A percentile compares a stretch with the other conserved stretches of the same genome.
These are phyloP conservation scores for Penicillium antarcticum DNA, from an alignment of 495 filamentous ascomycete genomes.

Conservation along the genomic window DNA sequence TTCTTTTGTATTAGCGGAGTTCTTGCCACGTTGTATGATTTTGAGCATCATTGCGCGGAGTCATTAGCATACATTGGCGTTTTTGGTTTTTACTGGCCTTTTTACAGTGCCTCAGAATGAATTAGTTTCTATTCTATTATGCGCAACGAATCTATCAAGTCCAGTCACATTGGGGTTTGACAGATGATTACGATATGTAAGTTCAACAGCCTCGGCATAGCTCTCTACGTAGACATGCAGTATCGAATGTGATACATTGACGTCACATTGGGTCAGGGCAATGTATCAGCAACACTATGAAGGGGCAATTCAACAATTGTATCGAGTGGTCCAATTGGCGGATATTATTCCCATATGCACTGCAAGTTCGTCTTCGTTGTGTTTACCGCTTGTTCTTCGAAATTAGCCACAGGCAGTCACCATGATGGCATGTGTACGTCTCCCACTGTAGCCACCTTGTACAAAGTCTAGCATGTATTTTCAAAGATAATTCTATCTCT, in stretches of 20 bases:
- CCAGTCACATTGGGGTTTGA: too few species aligned
- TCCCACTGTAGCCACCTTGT: not conserved
- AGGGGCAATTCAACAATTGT: too few species aligned
- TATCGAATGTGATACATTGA: not conserved
- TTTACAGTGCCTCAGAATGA: conserved; percentile 3
- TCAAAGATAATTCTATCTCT: too few species aligned
- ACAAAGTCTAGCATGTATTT: too few species aligned
- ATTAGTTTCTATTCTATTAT: not conserved
- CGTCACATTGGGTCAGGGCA: conserved; percentile 2
- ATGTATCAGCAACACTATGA: not conserved
- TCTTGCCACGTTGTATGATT: too few species aligned
- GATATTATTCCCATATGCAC: not conserved
- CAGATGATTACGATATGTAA: too few species aligned
- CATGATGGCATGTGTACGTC: conserved; percentile 11
- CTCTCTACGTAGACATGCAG: too few species aligned
- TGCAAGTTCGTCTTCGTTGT: too few species aligned
- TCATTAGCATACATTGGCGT: conserved; percentile 7
- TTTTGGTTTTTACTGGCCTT: not conserved
- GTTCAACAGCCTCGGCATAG: too few species aligned
- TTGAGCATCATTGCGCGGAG: conserved; percentile 13
- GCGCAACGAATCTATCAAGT: too few species aligned
- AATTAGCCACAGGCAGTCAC: conserved; percentile 2
- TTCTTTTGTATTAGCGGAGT: not conserved
- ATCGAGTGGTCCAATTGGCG: not conserved
- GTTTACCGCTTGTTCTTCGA: too few species aligned